Evolutionary conservation across 495 filamentous ascomycete genomes (phyloP), one percentile per base, ranked within the genome.

Genomic region (Thermothielavioides terrestris): DNA sequence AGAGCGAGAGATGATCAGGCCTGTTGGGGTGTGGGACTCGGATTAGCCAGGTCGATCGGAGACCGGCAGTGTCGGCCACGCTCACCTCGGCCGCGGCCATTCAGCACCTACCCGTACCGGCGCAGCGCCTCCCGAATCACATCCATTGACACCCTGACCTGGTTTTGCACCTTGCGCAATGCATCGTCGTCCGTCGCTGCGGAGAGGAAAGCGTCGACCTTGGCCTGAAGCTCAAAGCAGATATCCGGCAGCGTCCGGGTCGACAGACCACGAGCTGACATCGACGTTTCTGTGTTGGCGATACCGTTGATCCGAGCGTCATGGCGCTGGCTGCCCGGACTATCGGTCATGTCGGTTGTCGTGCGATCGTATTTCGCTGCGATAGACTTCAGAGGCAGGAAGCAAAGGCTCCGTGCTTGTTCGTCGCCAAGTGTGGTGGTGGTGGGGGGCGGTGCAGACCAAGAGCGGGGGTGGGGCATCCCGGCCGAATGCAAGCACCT

Each of bases 1-100:
- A 94, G 50, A 98, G 74, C 9, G 91, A 89, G 39, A 97, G 74
- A 55, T 94, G 77, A 40, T 83, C 72, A 46, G 84, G 78, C 42
- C 86, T 89, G 53, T 56, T 20, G 38, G 3, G 28, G 25, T 30
- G 10, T 4, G 20, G 18, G 6, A 28, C 35, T 46, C 41, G n/a
- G 23, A 42, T 22, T 27, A 37, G 38, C 53, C 40, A 35, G 26
- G 11, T 42, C 12, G 38, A 43, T 31, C 52, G 52, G 28, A 14
- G 11, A n/a, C 2, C 31, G 7, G 18, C 15, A 1, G 22, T 37
- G 6, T 27, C 44, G 17, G 11, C 46, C 22, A 20, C 37, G 39
- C 47, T 55, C 53, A 55, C 53, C 42, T 48, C 49, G 42, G 39
- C 46, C 43, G 30, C 41, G 30, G 20, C 20, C 22, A 36, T 32